Evolutionary conservation across 1,284 basidiomycete species (phyloP), one percentile per base, ranked within the genome.

Genomic region (Puccinia novopanici): DNA sequence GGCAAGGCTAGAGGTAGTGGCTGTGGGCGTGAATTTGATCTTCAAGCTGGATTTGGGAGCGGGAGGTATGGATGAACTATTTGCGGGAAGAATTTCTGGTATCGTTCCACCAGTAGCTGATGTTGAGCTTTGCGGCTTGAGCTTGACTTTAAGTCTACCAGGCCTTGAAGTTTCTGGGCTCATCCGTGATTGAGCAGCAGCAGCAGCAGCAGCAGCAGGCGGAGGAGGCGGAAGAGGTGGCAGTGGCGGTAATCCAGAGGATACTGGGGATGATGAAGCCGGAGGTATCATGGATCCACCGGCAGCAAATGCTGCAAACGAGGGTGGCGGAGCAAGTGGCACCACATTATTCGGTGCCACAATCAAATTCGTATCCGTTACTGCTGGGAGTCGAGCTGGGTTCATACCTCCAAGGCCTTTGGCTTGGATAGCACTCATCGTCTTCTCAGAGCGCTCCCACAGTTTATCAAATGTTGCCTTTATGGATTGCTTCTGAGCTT

Each of bases 381-480:
- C 40, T 3, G 68, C 59, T 37, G 24, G 52, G 19, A 68, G 54
- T 42, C 78, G 65, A 54, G 22, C 68, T 45, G 73, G n/a, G 57
- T 68, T 75, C 22, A 63, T 68, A 48, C 71, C 80, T 15, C 59
- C 68, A 40, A 81, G 82, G 1, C 84, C 84, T 24, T 84, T 85
- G 17, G 85, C 84, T 82, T 85, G 84, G 80, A 84, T 83, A 8
- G 86, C 82, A 75, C 81, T 85, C 84, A 75, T 83, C 83, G 83
- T 86, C 84, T 65, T 82, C 30, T 79, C 77, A n/a, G 77, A 79
- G 10, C 77, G 65, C 82, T 55, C 88, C 92, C 84, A 86, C 92
- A 93, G 88, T 86, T 92, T 92, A 82, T 95, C 91, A 84, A 98
- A 98, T 83, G 92, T 91, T 1, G 88, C 88, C 84, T 97, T 93